Percentiles rank a stretch among this genome's conserved stretches.
Evolutionary conservation across 768 basidiomycete species (phyloP).

Genomic region (Naganishia kalamii): DNA sequence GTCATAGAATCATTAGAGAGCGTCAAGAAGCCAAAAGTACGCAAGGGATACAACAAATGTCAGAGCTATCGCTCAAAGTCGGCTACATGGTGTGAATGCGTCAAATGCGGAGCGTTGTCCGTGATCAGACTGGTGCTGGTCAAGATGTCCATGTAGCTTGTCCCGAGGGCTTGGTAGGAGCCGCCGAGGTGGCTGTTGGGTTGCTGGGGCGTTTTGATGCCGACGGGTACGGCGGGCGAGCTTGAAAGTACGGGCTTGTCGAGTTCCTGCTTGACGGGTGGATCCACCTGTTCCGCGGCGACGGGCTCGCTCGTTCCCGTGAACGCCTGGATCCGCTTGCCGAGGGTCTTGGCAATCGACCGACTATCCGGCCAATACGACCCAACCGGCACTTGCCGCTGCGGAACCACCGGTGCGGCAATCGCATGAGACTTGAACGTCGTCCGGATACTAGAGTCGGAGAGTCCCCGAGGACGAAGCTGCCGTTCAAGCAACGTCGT

Average conservation of each 20-base stretch:
- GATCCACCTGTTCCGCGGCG: background rate
- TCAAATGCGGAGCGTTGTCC: background rate
- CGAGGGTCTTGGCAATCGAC: slow-evolving; percentile 17
- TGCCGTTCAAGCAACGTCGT: slow-evolving; percentile 57
- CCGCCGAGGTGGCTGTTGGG: background rate
- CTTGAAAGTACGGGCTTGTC: background rate
- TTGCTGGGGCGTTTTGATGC: background rate
- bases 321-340: slow-evolving; percentile 19
- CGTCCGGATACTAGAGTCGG: slow-evolving; percentile 86
- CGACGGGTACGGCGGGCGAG: background rate
- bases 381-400: background rate
- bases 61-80: slow-evolving; percentile 3
- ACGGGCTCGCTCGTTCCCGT: slow-evolving; percentile 3
- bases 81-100: slow-evolving; percentile 3
- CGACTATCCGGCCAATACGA: slow-evolving; percentile 14
- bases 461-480: slow-evolving; percentile 69
- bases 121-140: slow-evolving; percentile 3
- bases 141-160: slow-evolving; percentile 17
- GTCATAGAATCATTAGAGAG: background rate
- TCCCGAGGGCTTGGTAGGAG: background rate
- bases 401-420: background rate
- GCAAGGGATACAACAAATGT: background rate
- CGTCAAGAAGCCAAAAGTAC: background rate
- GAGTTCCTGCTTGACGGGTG: background rate
- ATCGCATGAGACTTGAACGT: slow-evolving; percentile 54